Percentiles rank a stretch among this genome's conserved stretches.
Conservation (phyloP, 495 filamentous ascomycete genomes). For the Copromyces sp. region DNA sequence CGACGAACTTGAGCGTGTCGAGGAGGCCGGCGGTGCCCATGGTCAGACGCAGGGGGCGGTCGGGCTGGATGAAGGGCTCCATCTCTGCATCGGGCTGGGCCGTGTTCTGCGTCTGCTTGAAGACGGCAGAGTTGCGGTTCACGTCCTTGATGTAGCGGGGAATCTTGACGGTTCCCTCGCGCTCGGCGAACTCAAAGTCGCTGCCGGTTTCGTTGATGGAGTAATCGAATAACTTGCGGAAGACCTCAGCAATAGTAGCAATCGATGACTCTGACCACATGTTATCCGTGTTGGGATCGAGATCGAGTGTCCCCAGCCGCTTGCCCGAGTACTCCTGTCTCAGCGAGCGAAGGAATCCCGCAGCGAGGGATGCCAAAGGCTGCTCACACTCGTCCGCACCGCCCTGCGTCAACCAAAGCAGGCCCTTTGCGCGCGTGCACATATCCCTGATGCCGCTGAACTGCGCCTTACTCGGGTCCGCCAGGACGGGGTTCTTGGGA, state of each 20-base stretch:
- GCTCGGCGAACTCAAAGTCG: constrained; percentile 23
- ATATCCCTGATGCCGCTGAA: constrained; percentile 22
- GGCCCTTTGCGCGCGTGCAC: constrained; percentile 19
- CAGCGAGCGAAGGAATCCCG: constrained; percentile 24
- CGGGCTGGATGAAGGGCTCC: constrained; percentile 20
- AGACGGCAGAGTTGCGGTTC: constrained; percentile 20
- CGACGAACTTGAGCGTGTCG: constrained; percentile 23
- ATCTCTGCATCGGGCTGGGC: neutral
- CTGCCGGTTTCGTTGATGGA: neutral
- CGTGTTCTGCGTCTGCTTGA: neutral
- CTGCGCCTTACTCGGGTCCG: constrained; percentile 8
- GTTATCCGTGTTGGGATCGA: constrained; percentile 8
- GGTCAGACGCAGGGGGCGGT: constrained; percentile 19
- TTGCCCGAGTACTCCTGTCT: constrained; percentile 22
- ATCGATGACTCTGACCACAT: constrained; percentile 11
- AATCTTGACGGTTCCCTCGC: constrained; percentile 16
- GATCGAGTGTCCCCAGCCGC: constrained; percentile 17
- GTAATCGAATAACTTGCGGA: constrained; percentile 14
- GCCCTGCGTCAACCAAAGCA: constrained; percentile 43
- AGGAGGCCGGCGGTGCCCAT: constrained; percentile 23
- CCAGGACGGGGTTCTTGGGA: constrained; percentile 20
- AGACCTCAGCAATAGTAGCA: constrained; percentile 15
- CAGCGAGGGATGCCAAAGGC: constrained; percentile 18
- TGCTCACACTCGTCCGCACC: constrained; percentile 21
- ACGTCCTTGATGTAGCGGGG: constrained; percentile 25